Percentiles rank a stretch among this genome's conserved stretches.
phyloP scores from a whole-genome alignment of 139 green algal genomes.

The Micractinium sp. region DNA sequence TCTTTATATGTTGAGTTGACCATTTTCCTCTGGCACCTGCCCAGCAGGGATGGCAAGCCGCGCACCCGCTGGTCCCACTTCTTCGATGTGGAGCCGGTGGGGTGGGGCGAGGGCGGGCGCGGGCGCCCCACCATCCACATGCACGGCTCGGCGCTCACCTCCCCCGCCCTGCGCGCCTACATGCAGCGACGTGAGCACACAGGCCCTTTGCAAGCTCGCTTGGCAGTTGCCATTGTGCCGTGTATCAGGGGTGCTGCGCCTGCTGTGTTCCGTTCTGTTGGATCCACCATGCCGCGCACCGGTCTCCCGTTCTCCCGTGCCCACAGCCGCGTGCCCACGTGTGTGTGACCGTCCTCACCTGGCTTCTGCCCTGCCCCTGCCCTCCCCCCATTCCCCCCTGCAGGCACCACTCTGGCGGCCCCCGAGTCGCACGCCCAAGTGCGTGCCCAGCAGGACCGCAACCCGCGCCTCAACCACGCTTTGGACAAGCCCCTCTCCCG shows the following conservation, averaged over 20 bases:
- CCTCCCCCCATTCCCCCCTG: not conserved
- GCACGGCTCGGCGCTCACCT: not conserved
- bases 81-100: constrained; percentile 23
- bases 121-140: constrained; percentile 15
- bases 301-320: not conserved
- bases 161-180: constrained; percentile 5
- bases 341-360: not conserved
- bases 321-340: too few species aligned
- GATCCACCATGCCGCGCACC: not conserved
- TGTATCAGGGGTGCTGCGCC: not conserved
- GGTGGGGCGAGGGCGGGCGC: not conserved
- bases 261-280: not conserved
- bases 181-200: not conserved
- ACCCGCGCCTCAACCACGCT: not conserved
- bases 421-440: constrained; percentile 14
- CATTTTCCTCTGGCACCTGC: constrained; percentile 1
- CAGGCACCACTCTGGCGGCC: not conserved
- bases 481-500: not conserved
- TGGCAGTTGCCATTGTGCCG: not conserved
- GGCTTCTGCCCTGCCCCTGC: too few species aligned
- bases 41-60: constrained; percentile 33
- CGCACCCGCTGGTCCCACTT: constrained; percentile 33
- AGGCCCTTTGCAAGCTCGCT: not conserved
- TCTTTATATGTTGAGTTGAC: too few species aligned
- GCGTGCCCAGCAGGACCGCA: constrained; percentile 29